Evolutionary conservation across 2,329 filamentous ascomycete genomes (phyloP).

Genomic region (Hypomyces rosellus): DNA sequence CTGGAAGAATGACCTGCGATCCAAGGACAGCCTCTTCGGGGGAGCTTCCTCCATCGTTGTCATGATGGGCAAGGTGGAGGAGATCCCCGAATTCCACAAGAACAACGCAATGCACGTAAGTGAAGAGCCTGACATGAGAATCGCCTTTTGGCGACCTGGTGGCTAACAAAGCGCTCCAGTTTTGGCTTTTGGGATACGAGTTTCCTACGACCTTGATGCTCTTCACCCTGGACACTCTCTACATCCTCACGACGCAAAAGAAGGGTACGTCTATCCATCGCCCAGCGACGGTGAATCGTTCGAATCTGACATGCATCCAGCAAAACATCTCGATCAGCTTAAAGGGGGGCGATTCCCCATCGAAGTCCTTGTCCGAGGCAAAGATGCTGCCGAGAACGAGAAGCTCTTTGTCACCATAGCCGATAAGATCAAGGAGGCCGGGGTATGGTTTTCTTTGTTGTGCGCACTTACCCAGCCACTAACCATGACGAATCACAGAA

Average conservation of each 20-base stretch:
- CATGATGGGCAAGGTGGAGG: slow-evolving; percentile 92
- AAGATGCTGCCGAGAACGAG: slow-evolving; percentile 85
- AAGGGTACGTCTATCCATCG: slow-evolving; percentile 60
- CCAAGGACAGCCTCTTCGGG: slow-evolving; percentile 76
- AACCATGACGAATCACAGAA: slow-evolving; percentile 46
- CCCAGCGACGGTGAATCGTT: too few relatives aligned
- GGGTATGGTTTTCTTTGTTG: slow-evolving; percentile 50
- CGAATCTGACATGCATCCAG: slow-evolving; percentile 36
- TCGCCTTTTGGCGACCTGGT: not conserved
- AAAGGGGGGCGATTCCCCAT: slow-evolving; percentile 90
- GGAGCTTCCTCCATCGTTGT: slow-evolving; percentile 83
- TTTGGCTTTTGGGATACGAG: slow-evolving; percentile 97
- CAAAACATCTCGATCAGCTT: slow-evolving; percentile 85
- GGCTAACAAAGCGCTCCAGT: slow-evolving; percentile 45
- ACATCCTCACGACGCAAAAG: slow-evolving; percentile 92
- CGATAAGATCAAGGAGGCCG: slow-evolving; percentile 79
- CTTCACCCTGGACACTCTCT: slow-evolving; percentile 79
- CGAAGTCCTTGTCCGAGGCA: slow-evolving; percentile 85
- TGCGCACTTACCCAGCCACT: slow-evolving; percentile 8
- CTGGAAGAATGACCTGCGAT: slow-evolving; percentile 95
- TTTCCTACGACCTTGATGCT: slow-evolving; percentile 95
- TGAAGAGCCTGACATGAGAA: slow-evolving; percentile 5
- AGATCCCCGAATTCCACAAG: slow-evolving; percentile 82
- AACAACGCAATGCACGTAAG: slow-evolving; percentile 93
- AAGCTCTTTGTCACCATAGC: slow-evolving; percentile 81